Evolutionary conservation across 495 filamentous ascomycete genomes (phyloP).

Genomic region (Xylaria sp.): DNA sequence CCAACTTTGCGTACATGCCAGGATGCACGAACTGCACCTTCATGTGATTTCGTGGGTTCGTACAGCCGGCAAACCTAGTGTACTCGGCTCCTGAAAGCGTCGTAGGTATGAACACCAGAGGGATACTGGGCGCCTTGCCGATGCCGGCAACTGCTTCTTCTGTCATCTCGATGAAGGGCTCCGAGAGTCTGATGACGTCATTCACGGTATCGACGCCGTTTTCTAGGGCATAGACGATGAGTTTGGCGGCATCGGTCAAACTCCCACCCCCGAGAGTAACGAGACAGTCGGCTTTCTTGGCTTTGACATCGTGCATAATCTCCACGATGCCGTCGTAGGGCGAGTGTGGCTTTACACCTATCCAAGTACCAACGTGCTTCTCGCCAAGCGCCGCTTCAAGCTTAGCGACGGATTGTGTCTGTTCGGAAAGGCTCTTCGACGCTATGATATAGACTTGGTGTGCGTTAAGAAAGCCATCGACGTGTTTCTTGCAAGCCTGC

Average conservation of each 20-base stretch:
- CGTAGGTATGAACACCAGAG: slow-evolving; percentile 68
- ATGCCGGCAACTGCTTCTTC: slow-evolving; percentile 8
- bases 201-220: slow-evolving; percentile 55
- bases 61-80: slow-evolving; percentile 61
- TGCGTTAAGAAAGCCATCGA: slow-evolving; percentile 58
- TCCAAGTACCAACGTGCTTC: slow-evolving; percentile 58
- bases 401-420: slow-evolving; percentile 56
- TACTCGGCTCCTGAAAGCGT: slow-evolving; percentile 56
- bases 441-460: slow-evolving; percentile 65
- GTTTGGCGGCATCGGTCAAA: slow-evolving; percentile 67
- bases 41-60: slow-evolving; percentile 57
- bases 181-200: slow-evolving; percentile 52
- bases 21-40: slow-evolving; percentile 62
- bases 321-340: slow-evolving; percentile 66
- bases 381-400: slow-evolving; percentile 55
- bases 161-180: slow-evolving; percentile 34
- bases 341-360: slow-evolving; percentile 67
- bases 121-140: slow-evolving; percentile 48
- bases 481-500: slow-evolving; percentile 56
- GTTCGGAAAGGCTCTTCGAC: slow-evolving; percentile 60
- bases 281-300: slow-evolving; percentile 59
- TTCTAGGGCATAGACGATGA: slow-evolving; percentile 54
- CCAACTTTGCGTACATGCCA: slow-evolving; percentile 55
- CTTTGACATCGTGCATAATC: slow-evolving; percentile 57
- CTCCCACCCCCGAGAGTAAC: slow-evolving; percentile 68